Evolutionary conservation across 768 basidiomycete species (phyloP).

Genomic region (Russula emetica): DNA sequence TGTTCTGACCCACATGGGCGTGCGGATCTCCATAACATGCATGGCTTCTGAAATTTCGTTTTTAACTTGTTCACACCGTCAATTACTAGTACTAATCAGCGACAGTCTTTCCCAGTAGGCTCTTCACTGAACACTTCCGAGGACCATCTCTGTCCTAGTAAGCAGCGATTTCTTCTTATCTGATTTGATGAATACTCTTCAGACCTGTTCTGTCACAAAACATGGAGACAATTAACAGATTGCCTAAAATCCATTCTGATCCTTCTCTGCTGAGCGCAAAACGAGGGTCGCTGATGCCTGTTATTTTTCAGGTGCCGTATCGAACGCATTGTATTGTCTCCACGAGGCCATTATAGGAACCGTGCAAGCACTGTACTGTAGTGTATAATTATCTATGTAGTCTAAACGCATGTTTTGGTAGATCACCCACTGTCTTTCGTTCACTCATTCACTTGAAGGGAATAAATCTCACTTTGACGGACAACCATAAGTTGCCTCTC

Average conservation of each 20-base stretch:
- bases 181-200: conserved; percentile 48
- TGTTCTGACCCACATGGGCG: conserved; percentile 57
- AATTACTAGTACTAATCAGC: conserved; percentile 19
- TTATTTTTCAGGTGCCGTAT: conserved; percentile 3
- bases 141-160: conserved; percentile 6
- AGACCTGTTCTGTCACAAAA: conserved; percentile 62
- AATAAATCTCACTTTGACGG: neutral
- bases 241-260: conserved; percentile 41
- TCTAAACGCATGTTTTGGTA: conserved; percentile 17
- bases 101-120: conserved; percentile 21
- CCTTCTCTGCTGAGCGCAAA: neutral
- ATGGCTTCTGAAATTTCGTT: conserved; percentile 55
- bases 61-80: conserved; percentile 9
- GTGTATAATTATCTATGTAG: conserved; percentile 18
- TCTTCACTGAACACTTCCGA: too few relatives aligned
- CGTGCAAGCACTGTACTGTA: conserved; percentile 8
- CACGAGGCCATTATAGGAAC: conserved; percentile 3
- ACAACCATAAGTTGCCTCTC: neutral
- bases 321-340: neutral
- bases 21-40: conserved; percentile 48
- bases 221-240: conserved; percentile 54
- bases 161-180: conserved; percentile 26
- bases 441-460: neutral
- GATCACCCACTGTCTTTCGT: conserved; percentile 11
- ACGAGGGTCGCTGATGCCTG: neutral